Evolutionary conservation across 176 grass and related monocot species (phyloP).

Genomic region (Oryza nivara): DNA sequence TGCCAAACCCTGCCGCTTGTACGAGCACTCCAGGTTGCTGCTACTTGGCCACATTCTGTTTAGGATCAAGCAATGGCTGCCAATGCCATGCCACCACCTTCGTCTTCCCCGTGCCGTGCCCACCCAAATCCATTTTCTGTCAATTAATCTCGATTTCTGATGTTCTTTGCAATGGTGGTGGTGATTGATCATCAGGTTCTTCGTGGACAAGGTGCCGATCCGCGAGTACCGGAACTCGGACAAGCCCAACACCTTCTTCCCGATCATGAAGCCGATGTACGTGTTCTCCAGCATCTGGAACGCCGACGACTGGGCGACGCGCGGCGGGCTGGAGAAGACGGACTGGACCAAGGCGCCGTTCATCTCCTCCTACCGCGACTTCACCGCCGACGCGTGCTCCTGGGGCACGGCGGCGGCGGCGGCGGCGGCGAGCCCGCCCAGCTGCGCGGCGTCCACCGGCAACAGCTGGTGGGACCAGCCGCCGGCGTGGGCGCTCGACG

Average conservation of each 20-base stretch:
- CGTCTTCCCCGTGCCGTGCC: constrained; percentile 1
- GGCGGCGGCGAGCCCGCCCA: not conserved
- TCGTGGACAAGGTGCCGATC: constrained; percentile 87
- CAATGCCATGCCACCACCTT: not conserved
- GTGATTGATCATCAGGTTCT: constrained; percentile 57
- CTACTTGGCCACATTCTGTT: constrained; percentile 32
- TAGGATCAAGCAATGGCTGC: constrained; percentile 22
- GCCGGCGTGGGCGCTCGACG: constrained; percentile 73
- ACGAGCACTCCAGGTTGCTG: not conserved
- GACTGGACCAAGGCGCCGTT: constrained; percentile 85
- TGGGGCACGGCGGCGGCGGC: constrained; percentile 32
- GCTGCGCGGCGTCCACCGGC: constrained; percentile 55
- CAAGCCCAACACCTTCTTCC: constrained; percentile 79
- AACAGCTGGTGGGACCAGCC: constrained; percentile 92
- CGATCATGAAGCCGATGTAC: constrained; percentile 85
- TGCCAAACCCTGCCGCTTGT: constrained; percentile 3
- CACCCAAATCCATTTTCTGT: not conserved
- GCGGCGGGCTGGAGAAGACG: constrained; percentile 92
- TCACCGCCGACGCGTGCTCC: constrained; percentile 75
- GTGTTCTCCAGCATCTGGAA: constrained; percentile 99
- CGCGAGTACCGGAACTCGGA: constrained; percentile 77
- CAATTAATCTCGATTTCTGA: not conserved
- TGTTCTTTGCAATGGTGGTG: not conserved
- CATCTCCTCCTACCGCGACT: constrained; percentile 92
- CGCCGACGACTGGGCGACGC: constrained; percentile 95